These are phyloP conservation scores for Chlamydomonas incerta DNA, from an alignment of 139 green algal species.

Conservation along the genomic window DNA sequence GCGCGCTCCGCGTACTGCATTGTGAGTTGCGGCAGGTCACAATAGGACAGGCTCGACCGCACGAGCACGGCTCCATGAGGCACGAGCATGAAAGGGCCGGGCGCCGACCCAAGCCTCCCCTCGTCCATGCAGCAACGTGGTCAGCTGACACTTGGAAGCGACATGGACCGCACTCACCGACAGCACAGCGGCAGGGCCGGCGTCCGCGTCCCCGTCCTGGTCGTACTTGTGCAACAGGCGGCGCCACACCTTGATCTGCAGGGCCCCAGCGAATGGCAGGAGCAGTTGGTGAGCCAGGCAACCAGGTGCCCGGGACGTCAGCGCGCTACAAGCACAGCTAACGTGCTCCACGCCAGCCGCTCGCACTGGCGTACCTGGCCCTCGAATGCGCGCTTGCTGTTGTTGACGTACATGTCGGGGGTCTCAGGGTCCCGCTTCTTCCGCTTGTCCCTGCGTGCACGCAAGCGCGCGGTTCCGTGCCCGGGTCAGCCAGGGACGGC, in stretches of 20 bases:
- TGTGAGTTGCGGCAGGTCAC: neutral
- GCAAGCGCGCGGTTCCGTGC: too few species aligned
- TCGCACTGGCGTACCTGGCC: constrained; percentile 45
- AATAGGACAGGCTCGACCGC: too few species aligned
- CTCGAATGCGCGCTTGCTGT: constrained; percentile 67
- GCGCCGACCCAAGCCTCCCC: too few species aligned
- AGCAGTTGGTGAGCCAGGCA: too few species aligned
- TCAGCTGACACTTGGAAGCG: too few species aligned
- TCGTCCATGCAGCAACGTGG: too few species aligned
- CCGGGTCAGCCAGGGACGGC: too few species aligned
- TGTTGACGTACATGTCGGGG: constrained; percentile 69
- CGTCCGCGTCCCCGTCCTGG: neutral
- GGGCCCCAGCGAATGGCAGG: neutral
- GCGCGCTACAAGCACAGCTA: too few species aligned
- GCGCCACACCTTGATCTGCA: constrained; percentile 48
- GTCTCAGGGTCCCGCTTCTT: constrained; percentile 62
- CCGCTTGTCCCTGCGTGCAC: constrained; percentile 54
- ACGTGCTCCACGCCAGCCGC: too few species aligned
- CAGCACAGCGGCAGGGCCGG: neutral
- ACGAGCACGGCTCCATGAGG: too few species aligned
- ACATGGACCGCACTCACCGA: neutral
- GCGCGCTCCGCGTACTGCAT: constrained; percentile 2
- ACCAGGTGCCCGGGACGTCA: neutral
- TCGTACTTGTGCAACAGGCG: constrained; percentile 55
- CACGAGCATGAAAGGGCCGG: too few species aligned